These are phyloP conservation scores for Cruciata laevipes DNA, from an alignment of 257 asterid species.

Conservation along the genomic window DNA sequence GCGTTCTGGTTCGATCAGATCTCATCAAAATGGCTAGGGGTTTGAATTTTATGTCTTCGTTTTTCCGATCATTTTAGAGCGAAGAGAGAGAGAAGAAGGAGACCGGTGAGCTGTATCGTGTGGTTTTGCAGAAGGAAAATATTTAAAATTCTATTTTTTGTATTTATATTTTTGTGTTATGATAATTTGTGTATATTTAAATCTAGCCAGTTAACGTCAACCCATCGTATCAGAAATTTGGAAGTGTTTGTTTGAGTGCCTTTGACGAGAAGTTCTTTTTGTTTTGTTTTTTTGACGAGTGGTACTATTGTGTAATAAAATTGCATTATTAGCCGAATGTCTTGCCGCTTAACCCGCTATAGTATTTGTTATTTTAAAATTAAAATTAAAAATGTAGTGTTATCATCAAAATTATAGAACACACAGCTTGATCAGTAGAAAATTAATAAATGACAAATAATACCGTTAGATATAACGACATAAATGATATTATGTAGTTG, in stretches of 20 bases:
- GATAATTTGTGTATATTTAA: not conserved
- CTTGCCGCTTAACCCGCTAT: conserved; percentile 2
- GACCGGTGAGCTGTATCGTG: conserved; percentile 9
- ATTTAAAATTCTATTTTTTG: not conserved
- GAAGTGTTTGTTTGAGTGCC: conserved; percentile 2
- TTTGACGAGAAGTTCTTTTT: not conserved
- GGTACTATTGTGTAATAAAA: not conserved
- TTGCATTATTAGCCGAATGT: not conserved
- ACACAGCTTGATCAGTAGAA: no score
- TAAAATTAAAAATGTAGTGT: no score
- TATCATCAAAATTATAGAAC: no score
- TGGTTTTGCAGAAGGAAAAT: conserved; percentile 8
- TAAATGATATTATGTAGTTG: no score
- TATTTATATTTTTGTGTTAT: not conserved
- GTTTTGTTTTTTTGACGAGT: no score
- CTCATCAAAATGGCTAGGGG: conserved; percentile 12
- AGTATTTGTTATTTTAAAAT: not conserved
- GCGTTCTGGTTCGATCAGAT: conserved; percentile 4
- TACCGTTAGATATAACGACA: no score
- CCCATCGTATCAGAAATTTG: conserved; percentile 2
- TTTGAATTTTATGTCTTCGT: not conserved
- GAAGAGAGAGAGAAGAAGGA: conserved; percentile 3
- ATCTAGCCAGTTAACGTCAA: conserved; percentile 2
- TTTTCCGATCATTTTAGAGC: conserved; percentile 16
- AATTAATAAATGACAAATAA: no score